Evolutionary conservation across 2,329 filamentous ascomycete genomes (phyloP), one percentile per base, ranked within the genome.

Genomic region (Exserohilum rostratum): DNA sequence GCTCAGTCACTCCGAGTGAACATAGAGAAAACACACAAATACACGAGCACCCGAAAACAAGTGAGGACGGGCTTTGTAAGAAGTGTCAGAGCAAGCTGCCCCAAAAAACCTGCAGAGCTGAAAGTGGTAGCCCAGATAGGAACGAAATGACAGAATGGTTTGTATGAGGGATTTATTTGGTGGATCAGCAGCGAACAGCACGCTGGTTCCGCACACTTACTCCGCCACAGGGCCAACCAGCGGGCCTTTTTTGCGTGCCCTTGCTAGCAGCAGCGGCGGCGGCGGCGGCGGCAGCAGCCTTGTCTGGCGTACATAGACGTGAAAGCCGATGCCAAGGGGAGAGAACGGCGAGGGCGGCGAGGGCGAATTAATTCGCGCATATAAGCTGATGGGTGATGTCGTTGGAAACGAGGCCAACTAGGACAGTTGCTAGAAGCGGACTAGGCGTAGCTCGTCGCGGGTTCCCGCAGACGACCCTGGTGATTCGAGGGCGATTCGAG

Each of bases 131-230:
- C n/a, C n/a, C 15, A 2, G 27, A 29, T 27, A 29, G n/a, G 13
- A 15, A 12, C n/a, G 12, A 27, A 15, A 15, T 9, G 12, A 42
- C 12, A 30, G 20, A 27, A 20, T 27, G 34, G 38, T 31, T 42
- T 38, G 37, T 38, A 53, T 35, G 45, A 34, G 44, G 50, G 15
- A 53, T 53, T 53, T 53, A 37, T 43, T 38, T 15, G 18, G 6
- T 12, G 18, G 40, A 46, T 43, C 44, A 53, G 13, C 50, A 45
- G 30, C 33, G 17, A 35, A 35, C 29, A 33, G 17, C 11, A 12
- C 6, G 18, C n/a, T 11, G 39, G 25, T 17, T 22, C 30, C 31
- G 31, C 43, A 11, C 18, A 11, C 20, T 12, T 27, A 13, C 42
- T 22, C 29, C 20, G 33, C 44, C 31, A 18, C 13, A 37, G 22